phyloP scores from a whole-genome alignment of 2,329 filamentous ascomycete genomes.

The Chrysoporthe cubensis region DNA sequence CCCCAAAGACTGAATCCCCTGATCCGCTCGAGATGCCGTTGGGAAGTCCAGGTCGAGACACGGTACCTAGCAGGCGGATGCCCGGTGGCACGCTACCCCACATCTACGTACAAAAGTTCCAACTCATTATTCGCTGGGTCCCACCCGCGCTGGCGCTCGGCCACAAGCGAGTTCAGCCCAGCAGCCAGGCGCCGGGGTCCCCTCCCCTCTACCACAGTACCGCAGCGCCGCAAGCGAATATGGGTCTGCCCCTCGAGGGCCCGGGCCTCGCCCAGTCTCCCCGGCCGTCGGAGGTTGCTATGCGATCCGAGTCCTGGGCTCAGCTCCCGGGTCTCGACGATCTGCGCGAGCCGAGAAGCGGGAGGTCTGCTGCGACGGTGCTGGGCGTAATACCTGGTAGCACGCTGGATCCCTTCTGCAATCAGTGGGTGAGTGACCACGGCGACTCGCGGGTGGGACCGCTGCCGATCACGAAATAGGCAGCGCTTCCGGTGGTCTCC shows the following conservation, averaged over 20 bases:
- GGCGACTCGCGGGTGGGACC: neutral
- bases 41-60: neutral
- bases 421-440: no score
- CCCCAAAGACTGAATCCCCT: neutral
- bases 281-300: no score
- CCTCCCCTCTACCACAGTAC: no score
- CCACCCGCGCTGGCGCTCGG: conserved; percentile 1
- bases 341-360: no score
- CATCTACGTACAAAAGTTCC: conserved; percentile 1
- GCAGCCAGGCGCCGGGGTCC: neutral
- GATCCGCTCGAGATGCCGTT: neutral
- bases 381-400: no score
- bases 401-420: no score
- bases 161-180: conserved; percentile 1
- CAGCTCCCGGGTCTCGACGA: no score
- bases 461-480: conserved; percentile 2
- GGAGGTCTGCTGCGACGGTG: no score
- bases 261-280: no score
- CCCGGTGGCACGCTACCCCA: neutral
- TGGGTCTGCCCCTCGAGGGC: no score
- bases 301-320: no score
- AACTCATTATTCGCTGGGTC: neutral
- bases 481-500: neutral
- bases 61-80: neutral
- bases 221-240: neutral